A percentile compares a stretch with the other conserved stretches of the same genome.
Evolutionary conservation across 257 asterid species (phyloP).

Genomic region (Solanum etuberosum): DNA sequence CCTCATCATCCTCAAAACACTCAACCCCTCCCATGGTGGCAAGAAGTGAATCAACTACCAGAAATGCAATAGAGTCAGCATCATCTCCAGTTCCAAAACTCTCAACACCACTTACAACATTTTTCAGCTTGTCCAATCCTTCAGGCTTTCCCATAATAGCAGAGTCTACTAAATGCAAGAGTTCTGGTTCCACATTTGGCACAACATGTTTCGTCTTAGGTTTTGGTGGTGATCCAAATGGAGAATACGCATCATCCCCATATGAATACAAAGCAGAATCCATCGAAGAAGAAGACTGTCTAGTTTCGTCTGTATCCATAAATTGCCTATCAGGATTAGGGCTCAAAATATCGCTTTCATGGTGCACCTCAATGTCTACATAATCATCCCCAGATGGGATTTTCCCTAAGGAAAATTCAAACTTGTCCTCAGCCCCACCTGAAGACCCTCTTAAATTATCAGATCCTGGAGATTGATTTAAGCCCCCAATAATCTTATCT

Average conservation of each 20-base stretch:
- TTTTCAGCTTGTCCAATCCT: slow-evolving; percentile 75
- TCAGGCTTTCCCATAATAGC: slow-evolving; percentile 99
- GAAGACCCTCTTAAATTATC: slow-evolving; percentile 38
- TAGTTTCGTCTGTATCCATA: slow-evolving; percentile 20
- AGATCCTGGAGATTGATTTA: slow-evolving; percentile 25
- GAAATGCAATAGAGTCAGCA: slow-evolving; percentile 57
- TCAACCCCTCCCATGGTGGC: slow-evolving; percentile 99
- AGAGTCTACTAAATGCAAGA: slow-evolving; percentile 94
- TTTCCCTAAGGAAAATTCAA: slow-evolving; percentile 42
- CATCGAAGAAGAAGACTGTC: slow-evolving; percentile 40
- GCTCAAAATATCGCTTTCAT: slow-evolving; percentile 36
- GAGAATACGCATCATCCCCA: slow-evolving; percentile 45
- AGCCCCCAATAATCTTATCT: slow-evolving; percentile 28
- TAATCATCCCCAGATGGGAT: slow-evolving; percentile 35
- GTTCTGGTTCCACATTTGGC: slow-evolving; percentile 88
- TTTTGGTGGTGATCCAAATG: slow-evolving; percentile 64
- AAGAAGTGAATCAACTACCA: slow-evolving; percentile 94
- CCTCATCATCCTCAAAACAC: slow-evolving; percentile 89
- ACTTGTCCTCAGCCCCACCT: slow-evolving; percentile 44
- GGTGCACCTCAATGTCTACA: slow-evolving; percentile 27
- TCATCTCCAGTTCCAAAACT: slow-evolving; percentile 68
- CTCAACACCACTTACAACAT: slow-evolving; percentile 79
- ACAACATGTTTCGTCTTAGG: slow-evolving; percentile 43
- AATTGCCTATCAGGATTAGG: slow-evolving; percentile 41
- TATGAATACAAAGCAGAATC: slow-evolving; percentile 48